Conservation (phyloP, 2,329 filamentous ascomycete species). For the Thermothelomyces thermophilus region DNA sequence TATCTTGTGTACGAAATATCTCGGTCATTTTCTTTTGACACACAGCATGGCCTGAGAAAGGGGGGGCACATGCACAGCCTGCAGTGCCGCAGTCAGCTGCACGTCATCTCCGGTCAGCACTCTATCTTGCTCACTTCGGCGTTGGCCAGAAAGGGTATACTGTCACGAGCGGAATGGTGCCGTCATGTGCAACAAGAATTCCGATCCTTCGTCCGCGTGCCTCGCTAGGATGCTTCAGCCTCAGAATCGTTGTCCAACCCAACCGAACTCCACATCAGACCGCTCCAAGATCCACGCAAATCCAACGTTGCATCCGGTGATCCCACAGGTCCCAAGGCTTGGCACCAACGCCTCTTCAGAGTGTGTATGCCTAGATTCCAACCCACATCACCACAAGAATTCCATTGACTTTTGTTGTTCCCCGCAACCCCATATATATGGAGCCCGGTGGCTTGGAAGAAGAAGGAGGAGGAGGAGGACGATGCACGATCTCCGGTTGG, state of each 20-base stretch:
- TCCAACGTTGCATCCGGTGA: not conserved
- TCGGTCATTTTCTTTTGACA: too few relatives aligned
- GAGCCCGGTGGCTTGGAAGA: not conserved
- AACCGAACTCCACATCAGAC: not conserved
- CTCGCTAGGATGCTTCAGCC: not conserved
- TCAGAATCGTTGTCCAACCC: not conserved
- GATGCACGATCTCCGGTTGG: not conserved
- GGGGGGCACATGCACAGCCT: too few relatives aligned
- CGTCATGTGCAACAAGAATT: too few relatives aligned
- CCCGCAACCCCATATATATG: not conserved
- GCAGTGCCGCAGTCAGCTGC: too few relatives aligned
- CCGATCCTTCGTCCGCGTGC: too few relatives aligned
- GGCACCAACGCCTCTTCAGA: not conserved
- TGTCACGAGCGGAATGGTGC: not conserved
- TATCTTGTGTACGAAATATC: not conserved
- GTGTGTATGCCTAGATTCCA: not conserved
- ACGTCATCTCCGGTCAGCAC: not conserved
- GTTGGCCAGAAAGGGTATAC: not conserved
- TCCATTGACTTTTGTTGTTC: not conserved
- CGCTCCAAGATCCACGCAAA: not conserved
- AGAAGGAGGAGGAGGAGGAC: too few relatives aligned
- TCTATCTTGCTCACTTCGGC: not conserved
- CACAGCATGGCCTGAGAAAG: too few relatives aligned
- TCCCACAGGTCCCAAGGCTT: not conserved
- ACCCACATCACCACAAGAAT: not conserved